Conservation (phyloP, 441 rosid species). For the Dalechampia spathulata region DNA sequence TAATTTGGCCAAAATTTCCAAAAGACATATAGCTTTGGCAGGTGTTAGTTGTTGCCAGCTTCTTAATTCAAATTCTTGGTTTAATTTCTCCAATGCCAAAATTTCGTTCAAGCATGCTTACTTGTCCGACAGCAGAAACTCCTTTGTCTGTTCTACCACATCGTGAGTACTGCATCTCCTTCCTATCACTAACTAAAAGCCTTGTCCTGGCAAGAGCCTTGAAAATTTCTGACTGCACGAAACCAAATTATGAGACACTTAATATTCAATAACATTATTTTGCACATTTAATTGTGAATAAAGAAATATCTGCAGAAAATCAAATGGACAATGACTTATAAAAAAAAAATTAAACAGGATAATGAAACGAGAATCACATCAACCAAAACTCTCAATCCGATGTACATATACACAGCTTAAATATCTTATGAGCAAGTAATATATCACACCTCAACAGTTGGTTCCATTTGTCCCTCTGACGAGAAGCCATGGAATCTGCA, state of each 20-base stretch:
- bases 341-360: background rate
- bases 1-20: too few species aligned
- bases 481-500: slow-evolving; percentile 89
- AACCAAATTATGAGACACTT: background rate
- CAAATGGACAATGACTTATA: too few species aligned
- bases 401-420: too few species aligned
- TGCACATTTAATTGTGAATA: background rate
- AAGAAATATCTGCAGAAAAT: slow-evolving; percentile 5
- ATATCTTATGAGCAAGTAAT: background rate
- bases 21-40: too few species aligned
- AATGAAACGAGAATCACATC: background rate
- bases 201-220: slow-evolving; percentile 37
- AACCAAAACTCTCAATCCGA: background rate
- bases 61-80: too few species aligned
- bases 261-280: too few species aligned
- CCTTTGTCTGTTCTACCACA: slow-evolving; percentile 96
- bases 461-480: slow-evolving; percentile 88
- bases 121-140: slow-evolving; percentile 93
- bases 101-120: slow-evolving; percentile 23
- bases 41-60: too few species aligned
- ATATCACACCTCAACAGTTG: slow-evolving; percentile 63
- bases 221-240: slow-evolving; percentile 24
- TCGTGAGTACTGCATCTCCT: slow-evolving; percentile 73
- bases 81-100: too few species aligned
- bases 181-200: slow-evolving; percentile 73